phyloP scores from a whole-genome alignment of 768 basidiomycete genomes.

The Trametes cubensis region DNA sequence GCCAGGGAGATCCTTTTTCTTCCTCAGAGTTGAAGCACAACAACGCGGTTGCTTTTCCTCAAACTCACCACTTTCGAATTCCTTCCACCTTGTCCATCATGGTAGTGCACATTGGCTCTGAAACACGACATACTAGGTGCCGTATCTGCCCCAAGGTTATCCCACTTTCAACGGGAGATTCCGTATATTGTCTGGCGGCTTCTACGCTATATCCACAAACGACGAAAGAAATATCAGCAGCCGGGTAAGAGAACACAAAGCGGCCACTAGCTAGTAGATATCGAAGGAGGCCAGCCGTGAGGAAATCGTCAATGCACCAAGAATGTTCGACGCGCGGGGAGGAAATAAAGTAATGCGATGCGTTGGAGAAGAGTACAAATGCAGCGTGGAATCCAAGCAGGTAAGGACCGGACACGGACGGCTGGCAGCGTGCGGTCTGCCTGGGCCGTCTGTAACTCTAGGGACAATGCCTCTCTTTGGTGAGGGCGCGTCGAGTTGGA shows the following conservation, averaged over 20 bases:
- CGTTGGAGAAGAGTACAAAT: constrained; percentile 11
- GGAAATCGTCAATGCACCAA: background rate
- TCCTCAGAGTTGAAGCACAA: too few relatives aligned
- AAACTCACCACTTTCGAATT: too few relatives aligned
- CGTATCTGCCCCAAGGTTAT: too few relatives aligned
- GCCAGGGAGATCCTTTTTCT: constrained; percentile 31
- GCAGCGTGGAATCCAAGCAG: constrained; percentile 3
- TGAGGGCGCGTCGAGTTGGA: background rate
- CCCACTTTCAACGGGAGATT: background rate
- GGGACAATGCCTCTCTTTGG: background rate
- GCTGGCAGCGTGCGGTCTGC: background rate
- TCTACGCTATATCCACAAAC: constrained; percentile 14
- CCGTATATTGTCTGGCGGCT: constrained; percentile 5
- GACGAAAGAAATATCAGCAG: constrained; percentile 8
- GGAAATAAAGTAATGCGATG: constrained; percentile 8
- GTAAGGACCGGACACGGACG: constrained; percentile 19
- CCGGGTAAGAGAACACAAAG: constrained; percentile 2
- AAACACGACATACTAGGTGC: too few relatives aligned
- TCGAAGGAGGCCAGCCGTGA: constrained; percentile 6
- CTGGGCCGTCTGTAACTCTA: constrained; percentile 3
- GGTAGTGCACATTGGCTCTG: too few relatives aligned
- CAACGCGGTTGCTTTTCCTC: too few relatives aligned
- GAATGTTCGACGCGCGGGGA: constrained; percentile 1
- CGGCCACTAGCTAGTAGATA: constrained; percentile 11
- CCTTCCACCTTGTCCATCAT: too few relatives aligned